Evolutionary conservation across 2,329 filamentous ascomycete species (phyloP).

Genomic region (Cordyceps militaris): DNA sequence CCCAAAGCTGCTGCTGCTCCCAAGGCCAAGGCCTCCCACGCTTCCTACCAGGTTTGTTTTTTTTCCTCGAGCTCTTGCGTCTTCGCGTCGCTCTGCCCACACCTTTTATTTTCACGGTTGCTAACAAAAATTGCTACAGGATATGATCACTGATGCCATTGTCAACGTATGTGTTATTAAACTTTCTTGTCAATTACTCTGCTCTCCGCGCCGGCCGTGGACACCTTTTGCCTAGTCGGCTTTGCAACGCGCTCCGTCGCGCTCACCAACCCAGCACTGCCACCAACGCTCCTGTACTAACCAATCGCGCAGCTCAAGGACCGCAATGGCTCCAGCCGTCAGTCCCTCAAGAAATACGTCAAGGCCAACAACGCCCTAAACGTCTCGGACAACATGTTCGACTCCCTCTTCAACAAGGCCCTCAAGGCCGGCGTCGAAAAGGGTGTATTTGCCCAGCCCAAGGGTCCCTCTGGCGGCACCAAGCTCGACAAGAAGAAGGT

Average conservation of each 20-base stretch:
- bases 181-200: slow-evolving; percentile 16
- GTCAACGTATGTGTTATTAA: slow-evolving; percentile 43
- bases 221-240: slow-evolving; percentile 8
- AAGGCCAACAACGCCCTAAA: slow-evolving; percentile 46
- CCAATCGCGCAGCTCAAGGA: slow-evolving; percentile 48
- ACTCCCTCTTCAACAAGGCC: slow-evolving; percentile 77
- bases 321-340: slow-evolving; percentile 55
- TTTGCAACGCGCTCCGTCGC: slow-evolving; percentile 1
- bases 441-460: slow-evolving; percentile 81
- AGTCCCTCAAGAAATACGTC: slow-evolving; percentile 56
- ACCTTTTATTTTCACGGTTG: slow-evolving; percentile 14
- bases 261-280: slow-evolving; percentile 12
- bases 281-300: slow-evolving; percentile 27
- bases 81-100: slow-evolving; percentile 6
- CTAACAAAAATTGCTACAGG: slow-evolving; percentile 37
- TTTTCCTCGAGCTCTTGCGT: not conserved
- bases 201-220: slow-evolving; percentile 17
- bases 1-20: slow-evolving; percentile 39
- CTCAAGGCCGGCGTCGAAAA: slow-evolving; percentile 77
- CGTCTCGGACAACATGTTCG: slow-evolving; percentile 50
- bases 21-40: slow-evolving; percentile 46
- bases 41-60: slow-evolving; percentile 51
- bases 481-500: slow-evolving; percentile 74
- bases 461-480: slow-evolving; percentile 84
- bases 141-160: slow-evolving; percentile 58